Evolutionary conservation across 2,329 filamentous ascomycete genomes (phyloP), one percentile per base, ranked within the genome.

Genomic region (Mollisia scopiformis): DNA sequence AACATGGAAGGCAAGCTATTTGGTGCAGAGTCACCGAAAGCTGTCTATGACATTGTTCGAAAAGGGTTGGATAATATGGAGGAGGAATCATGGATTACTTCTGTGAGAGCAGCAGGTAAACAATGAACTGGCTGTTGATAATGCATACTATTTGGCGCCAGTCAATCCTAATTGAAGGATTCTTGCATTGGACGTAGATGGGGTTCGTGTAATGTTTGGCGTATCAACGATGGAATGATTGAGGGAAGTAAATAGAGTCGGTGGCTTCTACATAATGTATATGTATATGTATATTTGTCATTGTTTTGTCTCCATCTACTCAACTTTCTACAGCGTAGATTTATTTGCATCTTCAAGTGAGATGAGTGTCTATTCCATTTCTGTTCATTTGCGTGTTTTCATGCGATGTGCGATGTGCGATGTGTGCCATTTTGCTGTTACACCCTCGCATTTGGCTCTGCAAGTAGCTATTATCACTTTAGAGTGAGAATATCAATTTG

Each of bases 1-100:
- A 72, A 73, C 6, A 67, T 86, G 1, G 85, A 88, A 70, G 75
- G 76, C 11, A 80, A 75, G 58, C 72, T 85, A 1, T 82, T 84
- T 60, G 79, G 79, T 23, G 64, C 63, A 2, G 43, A 58, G 50
- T 68, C 55, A n/a, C 53, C 60, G 3, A 57, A 62, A 33, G 62
- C 71, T 21, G 57, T 71, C 14, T 58, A 52, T 10, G 65, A 59
- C 1, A 62, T 68, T 27, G 54, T 72, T 10, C 46, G 39, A 33
- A 57, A 19, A 1, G 65, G 66, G 0, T 27, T 70, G 28, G 62
- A 63, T 27, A 46, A 53, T 31, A 11, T 66, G 19, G 57, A 37
- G 3, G 70, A 71, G 33, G 70, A 72, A 23, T 62, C 67, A 37
- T 73, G 71, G 71, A 68, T 73, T 58, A 39, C 43, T 19, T 27